Evolutionary conservation across 305 asterid species (phyloP).

Genomic region (Fraxinus angustifolia): DNA sequence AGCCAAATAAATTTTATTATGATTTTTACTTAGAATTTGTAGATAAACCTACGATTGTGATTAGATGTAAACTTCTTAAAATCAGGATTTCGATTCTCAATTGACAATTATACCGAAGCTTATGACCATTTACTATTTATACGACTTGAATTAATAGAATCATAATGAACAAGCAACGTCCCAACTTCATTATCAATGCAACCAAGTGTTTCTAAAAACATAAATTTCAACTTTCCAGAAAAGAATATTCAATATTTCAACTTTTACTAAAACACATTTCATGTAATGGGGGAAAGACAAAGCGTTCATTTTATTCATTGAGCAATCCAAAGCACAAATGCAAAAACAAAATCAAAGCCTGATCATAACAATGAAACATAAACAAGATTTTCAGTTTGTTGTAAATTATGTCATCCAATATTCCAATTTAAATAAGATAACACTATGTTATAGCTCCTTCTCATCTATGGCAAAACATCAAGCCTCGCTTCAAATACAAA

Average conservation of each 20-base stretch:
- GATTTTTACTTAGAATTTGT: neutral
- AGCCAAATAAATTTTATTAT: neutral
- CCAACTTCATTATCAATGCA: neutral
- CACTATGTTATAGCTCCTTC: neutral
- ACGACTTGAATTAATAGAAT: neutral
- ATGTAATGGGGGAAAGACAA: neutral
- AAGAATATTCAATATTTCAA: neutral
- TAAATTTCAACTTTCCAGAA: neutral
- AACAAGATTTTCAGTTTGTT: conserved; percentile 1
- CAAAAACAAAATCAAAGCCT: neutral
- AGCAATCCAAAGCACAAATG: conserved; percentile 15
- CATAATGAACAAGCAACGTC: neutral
- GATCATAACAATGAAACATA: conserved; percentile 8
- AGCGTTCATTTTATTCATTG: neutral
- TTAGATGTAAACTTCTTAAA: neutral
- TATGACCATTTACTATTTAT: neutral
- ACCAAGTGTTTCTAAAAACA: neutral
- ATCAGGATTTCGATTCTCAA: neutral
- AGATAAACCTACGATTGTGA: neutral
- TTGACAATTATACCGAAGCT: neutral
- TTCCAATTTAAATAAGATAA: conserved; percentile 9
- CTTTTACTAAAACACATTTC: neutral
- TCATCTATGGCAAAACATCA: conserved; percentile 44
- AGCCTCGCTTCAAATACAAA: conserved; percentile 75
- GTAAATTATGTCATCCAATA: conserved; percentile 6